Evolutionary conservation across 2,329 filamentous ascomycete genomes (phyloP).

Genomic region (Pestalotiopsis sp.): DNA sequence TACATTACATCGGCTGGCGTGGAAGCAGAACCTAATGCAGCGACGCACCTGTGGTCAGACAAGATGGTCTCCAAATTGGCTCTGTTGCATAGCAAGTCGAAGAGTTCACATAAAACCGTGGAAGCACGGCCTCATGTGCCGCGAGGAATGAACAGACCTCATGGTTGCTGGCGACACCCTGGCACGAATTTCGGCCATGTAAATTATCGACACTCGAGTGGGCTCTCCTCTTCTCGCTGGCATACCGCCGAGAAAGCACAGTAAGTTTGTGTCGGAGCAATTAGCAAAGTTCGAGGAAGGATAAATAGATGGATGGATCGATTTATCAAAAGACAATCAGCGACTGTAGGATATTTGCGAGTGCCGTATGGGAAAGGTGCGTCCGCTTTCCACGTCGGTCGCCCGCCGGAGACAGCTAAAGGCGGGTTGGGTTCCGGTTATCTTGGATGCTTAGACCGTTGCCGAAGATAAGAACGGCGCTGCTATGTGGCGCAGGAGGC

Average conservation of each 20-base stretch:
- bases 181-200: background rate
- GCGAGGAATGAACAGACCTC: background rate
- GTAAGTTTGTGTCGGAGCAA: too few relatives aligned
- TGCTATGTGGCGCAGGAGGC: too few relatives aligned
- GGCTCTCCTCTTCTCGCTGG: too few relatives aligned
- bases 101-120: background rate
- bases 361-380: too few relatives aligned
- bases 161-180: background rate
- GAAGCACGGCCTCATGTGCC: background rate
- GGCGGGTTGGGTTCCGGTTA: background rate
- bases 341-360: too few relatives aligned
- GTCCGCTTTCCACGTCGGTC: too few relatives aligned
- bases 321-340: too few relatives aligned
- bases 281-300: too few relatives aligned
- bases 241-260: too few relatives aligned
- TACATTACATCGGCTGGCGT: background rate
- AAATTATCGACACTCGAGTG: background rate
- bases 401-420: background rate
- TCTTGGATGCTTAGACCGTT: too few relatives aligned
- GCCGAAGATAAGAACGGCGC: too few relatives aligned
- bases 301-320: too few relatives aligned
- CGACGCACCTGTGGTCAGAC: background rate
- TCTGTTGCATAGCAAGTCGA: background rate
- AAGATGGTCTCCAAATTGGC: background rate
- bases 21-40: slow-evolving; percentile 1